These are phyloP conservation scores for Mycena belliarum DNA, from an alignment of 768 basidiomycete genomes.

Conservation along the genomic window DNA sequence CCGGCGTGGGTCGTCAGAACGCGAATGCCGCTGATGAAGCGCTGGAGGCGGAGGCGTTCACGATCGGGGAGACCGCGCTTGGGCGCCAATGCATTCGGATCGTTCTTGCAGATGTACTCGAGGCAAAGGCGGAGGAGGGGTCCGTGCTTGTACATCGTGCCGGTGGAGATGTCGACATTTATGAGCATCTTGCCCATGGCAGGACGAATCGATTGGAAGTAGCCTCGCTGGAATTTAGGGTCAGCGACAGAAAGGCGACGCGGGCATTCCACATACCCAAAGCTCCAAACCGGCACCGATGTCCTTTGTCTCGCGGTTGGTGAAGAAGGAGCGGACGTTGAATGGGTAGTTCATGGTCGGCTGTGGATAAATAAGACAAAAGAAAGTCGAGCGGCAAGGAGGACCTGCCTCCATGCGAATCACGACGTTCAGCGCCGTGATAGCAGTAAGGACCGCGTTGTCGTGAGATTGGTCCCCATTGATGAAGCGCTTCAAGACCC, in stretches of 20 bases:
- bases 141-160: constrained; percentile 69
- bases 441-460: constrained; percentile 55
- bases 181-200: constrained; percentile 53
- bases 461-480: constrained; percentile 54
- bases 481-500: constrained; percentile 60
- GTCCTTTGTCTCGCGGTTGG: constrained; percentile 43
- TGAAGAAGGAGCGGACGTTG: constrained; percentile 64
- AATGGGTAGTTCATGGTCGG: constrained; percentile 59
- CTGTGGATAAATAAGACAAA: neutral
- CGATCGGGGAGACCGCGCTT: constrained; percentile 46
- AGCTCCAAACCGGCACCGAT: constrained; percentile 54
- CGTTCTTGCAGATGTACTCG: constrained; percentile 39
- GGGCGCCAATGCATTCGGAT: constrained; percentile 41
- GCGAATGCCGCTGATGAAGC: constrained; percentile 48
- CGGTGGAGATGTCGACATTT: constrained; percentile 64
- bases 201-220: constrained; percentile 64
- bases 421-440: constrained; percentile 62
- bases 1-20: constrained; percentile 26
- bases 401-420: constrained; percentile 43
- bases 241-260: neutral
- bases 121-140: constrained; percentile 45
- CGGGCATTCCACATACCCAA: constrained; percentile 28
- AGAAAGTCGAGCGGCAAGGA: neutral
- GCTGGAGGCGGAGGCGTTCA: constrained; percentile 48
- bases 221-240: constrained; percentile 59